Conservation (phyloP, 345 rosid species). For the Mallotus nudiflorus region DNA sequence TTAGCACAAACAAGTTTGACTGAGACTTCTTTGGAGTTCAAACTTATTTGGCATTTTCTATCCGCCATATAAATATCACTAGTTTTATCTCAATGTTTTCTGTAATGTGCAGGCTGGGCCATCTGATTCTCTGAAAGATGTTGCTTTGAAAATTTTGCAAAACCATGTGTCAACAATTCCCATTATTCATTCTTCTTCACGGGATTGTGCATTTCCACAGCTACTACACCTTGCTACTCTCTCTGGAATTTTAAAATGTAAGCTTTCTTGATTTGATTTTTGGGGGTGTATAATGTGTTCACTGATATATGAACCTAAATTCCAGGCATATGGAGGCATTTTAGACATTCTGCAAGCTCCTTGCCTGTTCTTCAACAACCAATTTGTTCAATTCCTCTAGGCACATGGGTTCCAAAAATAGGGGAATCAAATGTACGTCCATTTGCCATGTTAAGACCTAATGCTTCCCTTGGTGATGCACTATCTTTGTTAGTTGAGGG, state of each 20-base stretch:
- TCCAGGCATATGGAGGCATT: conserved; percentile 93
- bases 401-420: conserved; percentile 92
- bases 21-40: neutral
- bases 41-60: neutral
- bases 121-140: conserved; percentile 77
- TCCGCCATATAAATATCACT: neutral
- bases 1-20: neutral
- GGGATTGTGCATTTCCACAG: conserved; percentile 70
- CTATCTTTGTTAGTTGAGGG: conserved; percentile 74
- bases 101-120: conserved; percentile 78
- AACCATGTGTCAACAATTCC: conserved; percentile 80
- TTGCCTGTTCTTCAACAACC: conserved; percentile 92
- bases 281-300: conserved; percentile 14
- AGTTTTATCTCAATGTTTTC: conserved; percentile 1
- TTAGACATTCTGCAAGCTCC: conserved; percentile 79
- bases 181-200: conserved; percentile 53
- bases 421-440: conserved; percentile 71
- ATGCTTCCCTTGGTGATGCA: conserved; percentile 73
- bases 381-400: conserved; percentile 70
- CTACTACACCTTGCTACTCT: conserved; percentile 91
- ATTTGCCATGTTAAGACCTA: conserved; percentile 66
- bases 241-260: conserved; percentile 89
- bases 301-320: conserved; percentile 30
- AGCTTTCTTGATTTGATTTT: conserved; percentile 28
- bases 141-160: conserved; percentile 77